These are phyloP conservation scores for Conoideocrella luteorostrata DNA, from an alignment of 2,329 filamentous ascomycete genomes.

Conservation along the genomic window DNA sequence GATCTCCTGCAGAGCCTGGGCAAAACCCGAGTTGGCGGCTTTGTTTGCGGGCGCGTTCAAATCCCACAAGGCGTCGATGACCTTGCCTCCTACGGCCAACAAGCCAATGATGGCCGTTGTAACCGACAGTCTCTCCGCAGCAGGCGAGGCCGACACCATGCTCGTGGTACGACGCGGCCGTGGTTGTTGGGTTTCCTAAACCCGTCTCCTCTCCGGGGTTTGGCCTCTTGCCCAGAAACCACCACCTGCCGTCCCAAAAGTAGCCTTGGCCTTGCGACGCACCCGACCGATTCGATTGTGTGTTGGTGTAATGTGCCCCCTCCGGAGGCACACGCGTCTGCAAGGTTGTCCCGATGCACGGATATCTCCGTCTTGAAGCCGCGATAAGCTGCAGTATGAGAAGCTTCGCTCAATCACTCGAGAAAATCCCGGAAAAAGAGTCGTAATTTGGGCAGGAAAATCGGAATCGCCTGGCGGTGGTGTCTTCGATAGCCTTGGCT, in stretches of 20 bases:
- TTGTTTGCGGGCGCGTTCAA: slow-evolving; percentile 24
- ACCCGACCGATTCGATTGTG: too few species aligned
- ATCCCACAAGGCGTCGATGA: slow-evolving; percentile 28
- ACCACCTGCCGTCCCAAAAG: neutral
- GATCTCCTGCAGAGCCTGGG: slow-evolving; percentile 26
- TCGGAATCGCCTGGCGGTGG: neutral
- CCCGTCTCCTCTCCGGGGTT: neutral
- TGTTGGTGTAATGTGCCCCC: too few species aligned
- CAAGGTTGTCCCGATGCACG: neutral
- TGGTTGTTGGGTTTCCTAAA: neutral
- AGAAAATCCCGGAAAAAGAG: neutral
- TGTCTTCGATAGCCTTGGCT: too few species aligned
- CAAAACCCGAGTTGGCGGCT: slow-evolving; percentile 19
- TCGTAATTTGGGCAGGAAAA: neutral
- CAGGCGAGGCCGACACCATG: slow-evolving; percentile 4
- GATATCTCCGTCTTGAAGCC: neutral
- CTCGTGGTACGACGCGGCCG: neutral
- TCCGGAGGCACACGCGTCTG: neutral
- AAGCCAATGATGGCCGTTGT: slow-evolving; percentile 31
- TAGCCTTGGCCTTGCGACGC: too few species aligned
- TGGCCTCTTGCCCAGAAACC: too few species aligned
- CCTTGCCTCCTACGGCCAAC: slow-evolving; percentile 26
- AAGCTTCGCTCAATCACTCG: neutral
- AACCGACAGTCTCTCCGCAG: slow-evolving; percentile 23
- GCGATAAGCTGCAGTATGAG: neutral